Base-by-base conservation (phyloP, 345 rosid genomes). In the Alliaria petiolata region DNA sequence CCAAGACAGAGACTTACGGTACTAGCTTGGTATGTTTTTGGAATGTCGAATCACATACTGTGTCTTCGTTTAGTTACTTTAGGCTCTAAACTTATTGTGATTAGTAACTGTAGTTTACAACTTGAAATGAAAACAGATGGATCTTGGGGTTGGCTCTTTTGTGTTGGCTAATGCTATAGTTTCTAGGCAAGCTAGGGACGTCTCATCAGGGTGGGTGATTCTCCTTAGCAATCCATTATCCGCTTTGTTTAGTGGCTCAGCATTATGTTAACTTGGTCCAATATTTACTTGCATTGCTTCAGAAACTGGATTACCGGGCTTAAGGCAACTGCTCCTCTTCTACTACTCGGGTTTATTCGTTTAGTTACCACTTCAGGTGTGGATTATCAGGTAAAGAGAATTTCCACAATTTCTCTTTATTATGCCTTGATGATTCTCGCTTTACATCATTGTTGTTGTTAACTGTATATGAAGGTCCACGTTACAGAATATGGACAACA, bases 81-180 rank as follows among this genome's bases (percentile, higher is more conserved):
- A 47, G 44, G 9, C 44, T 68, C 40, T 31, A 40, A 34, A 34
- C 49, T 4, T 62, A 22, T 35, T 14, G 67, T 44, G 40, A 40
- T 30, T 8, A 20, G 40, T 51, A 33, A 52, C 25, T 65, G 12
- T 8, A 15, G 57, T 14, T 39, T 47, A 31, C 61, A 42, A 47
- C 68, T 44, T 66, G 33, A 59, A 54, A 74, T 67, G 76, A 15
- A 74, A 19, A 81, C 81, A 91, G 97, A 91, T 91, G 99, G 97
- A 91, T 84, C 85, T 91, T 67, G 99, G 99, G 34, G 97, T 95
- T 60, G 99, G 97, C 61, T 91, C 95, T 68, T 95, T 95, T 85
- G 86, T 89, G 30, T 39, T 89, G 42, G 85, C 86, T 40, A 88
- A 91, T 77, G 79, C 99, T 65, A 71, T 91, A 65, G 90, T 87